Base-by-base conservation (phyloP, 805 yeast genomes). In the Ogataea wickerhamii region DNA sequence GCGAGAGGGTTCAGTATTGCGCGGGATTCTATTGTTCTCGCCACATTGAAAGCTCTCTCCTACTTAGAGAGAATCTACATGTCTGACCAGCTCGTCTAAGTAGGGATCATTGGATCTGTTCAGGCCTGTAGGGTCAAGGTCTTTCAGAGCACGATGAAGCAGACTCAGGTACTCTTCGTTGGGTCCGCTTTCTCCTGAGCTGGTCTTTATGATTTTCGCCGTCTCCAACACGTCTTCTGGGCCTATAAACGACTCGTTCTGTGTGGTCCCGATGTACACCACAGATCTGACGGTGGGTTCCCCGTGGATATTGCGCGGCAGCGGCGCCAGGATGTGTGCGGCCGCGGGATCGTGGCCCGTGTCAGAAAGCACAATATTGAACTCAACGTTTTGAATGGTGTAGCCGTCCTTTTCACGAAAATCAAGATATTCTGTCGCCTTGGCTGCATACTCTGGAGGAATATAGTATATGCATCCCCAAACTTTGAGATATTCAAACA, bases 341-440 rank as follows among this genome's bases (percentile, higher is more conserved):
- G 56, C 32, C 14, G 50, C 58, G 3, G 38, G 40, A 23, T 56
- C 58, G n/a, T 51, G 29, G 8, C 28, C 18, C 12, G 43, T 55
- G 6, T 40, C 45, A 5, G 49, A 49, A 12, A 52, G 48, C 12
- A 68, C 63, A 8, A 84, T 65, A 45, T 73, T 71, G 53, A 87
- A 86, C 4, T 76, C 77, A 3, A 87, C 80, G 17, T 68, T 61
- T 46, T 84, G 87, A 2, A 77, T 66, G 1, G 87, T 68, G 59
- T 89, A 89, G 0, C 97, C 98, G 53, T 87, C 88, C 58, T 87
- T 88, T 51, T 89, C 98, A 38, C 98, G 68, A 11, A 76, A 70
- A 49, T 89, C 95, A 34, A 89, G 67, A 49, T 87, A 82, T 12
- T 73, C 80, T 22, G 68, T 67, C 13, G 87, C 93, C 40, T 73